phyloP scores from a whole-genome alignment of 2,329 filamentous ascomycete genomes.

The Periglandula ipomoeae region DNA sequence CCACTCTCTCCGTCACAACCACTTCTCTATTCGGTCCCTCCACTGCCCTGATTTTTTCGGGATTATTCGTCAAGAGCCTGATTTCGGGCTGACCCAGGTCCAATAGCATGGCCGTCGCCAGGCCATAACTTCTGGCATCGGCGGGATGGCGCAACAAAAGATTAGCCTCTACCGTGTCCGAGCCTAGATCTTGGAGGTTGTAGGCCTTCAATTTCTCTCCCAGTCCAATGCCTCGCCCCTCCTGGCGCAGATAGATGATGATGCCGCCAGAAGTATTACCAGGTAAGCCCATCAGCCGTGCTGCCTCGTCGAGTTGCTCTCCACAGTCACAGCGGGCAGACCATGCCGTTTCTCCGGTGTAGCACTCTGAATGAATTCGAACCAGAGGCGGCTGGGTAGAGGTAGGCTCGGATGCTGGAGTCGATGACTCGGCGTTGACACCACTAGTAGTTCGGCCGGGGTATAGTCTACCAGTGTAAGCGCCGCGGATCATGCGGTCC shows the following conservation, averaged over 20 bases:
- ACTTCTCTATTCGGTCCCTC: slow-evolving; percentile 87
- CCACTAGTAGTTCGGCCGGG: slow-evolving; percentile 75
- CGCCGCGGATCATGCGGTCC: slow-evolving; percentile 88
- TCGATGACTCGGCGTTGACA: slow-evolving; percentile 17
- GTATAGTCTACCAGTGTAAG: slow-evolving; percentile 80
- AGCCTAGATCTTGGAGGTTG: slow-evolving; percentile 91
- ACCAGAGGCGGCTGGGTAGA: slow-evolving; percentile 55
- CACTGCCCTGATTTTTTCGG: slow-evolving; percentile 89
- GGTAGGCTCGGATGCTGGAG: background rate
- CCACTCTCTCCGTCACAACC: slow-evolving; percentile 77
- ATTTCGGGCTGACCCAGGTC: slow-evolving; percentile 77
- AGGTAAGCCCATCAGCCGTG: slow-evolving; percentile 77
- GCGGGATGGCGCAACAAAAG: slow-evolving; percentile 83
- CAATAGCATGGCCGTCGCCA: slow-evolving; percentile 90
- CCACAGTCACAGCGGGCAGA: slow-evolving; percentile 96
- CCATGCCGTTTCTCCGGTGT: slow-evolving; percentile 98
- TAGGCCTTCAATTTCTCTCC: slow-evolving; percentile 97
- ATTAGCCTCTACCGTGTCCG: slow-evolving; percentile 97
- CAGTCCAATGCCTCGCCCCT: slow-evolving; percentile 89
- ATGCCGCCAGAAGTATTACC: slow-evolving; percentile 62
- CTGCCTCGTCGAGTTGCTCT: slow-evolving; percentile 94
- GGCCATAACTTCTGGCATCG: slow-evolving; percentile 86
- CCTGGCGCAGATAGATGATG: slow-evolving; percentile 91
- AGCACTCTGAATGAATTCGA: slow-evolving; percentile 95
- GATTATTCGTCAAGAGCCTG: slow-evolving; percentile 87